Evolutionary conservation across 2,329 filamentous ascomycete species (phyloP).

Genomic region (Botrytis cinerea): DNA sequence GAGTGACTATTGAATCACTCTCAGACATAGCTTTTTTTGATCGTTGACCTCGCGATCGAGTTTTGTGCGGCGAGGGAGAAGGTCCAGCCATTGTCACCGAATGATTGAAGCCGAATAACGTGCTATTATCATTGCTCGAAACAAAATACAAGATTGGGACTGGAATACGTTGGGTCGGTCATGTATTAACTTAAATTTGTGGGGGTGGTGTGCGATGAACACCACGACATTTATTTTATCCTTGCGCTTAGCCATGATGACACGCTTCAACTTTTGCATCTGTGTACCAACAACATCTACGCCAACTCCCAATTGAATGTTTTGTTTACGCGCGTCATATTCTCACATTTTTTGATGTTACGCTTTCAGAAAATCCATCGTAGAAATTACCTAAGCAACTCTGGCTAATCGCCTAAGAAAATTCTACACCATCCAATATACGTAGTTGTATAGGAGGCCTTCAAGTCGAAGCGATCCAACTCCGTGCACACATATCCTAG

Average conservation of each 20-base stretch:
- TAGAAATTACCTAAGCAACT: background rate
- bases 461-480: background rate
- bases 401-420: background rate
- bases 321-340: background rate
- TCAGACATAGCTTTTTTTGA: conserved; percentile 12
- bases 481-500: background rate
- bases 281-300: background rate
- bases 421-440: background rate
- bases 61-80: conserved; percentile 20
- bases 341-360: background rate
- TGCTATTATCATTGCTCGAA: conserved; percentile 17
- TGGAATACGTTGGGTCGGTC: background rate
- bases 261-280: conserved; percentile 5
- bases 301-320: background rate
- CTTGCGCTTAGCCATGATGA: conserved; percentile 15
- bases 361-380: background rate
- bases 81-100: conserved; percentile 21
- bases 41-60: conserved; percentile 20
- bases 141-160: background rate
- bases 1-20: conserved; percentile 12
- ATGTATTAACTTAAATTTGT: conserved; percentile 6
- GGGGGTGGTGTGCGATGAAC: conserved; percentile 8
- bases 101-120: conserved; percentile 5
- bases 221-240: conserved; percentile 3
- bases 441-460: background rate